Base-by-base conservation (phyloP, 1,284 basidiomycete species). In the Calocybe gambosa region DNA sequence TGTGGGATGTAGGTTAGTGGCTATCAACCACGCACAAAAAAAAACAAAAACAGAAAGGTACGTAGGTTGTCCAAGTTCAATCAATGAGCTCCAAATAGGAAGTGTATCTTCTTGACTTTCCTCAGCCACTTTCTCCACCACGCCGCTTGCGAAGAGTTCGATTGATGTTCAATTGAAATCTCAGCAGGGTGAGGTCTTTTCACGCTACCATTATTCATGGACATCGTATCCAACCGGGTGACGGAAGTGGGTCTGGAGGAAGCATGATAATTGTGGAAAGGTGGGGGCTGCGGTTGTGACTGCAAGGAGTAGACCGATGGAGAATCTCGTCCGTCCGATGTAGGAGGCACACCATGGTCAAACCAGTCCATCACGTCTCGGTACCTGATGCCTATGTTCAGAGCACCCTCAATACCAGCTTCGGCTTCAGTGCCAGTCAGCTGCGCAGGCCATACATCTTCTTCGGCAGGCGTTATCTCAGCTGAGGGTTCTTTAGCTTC, bases 381-480 rank as follows among this genome's bases (percentile, higher is more conserved):
- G 42, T 62, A 52, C 9, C 61, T 64, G 2, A 71, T 59, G 12
- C 61, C 64, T 3, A 72, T 55, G 39, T 72, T 68, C 18, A 69
- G 55, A 5, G 67, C 64, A 21, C 60, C 57, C 39, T 66, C 60
- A 7, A 67, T 52, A 13, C 61, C 63, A 5, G 67, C 40, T 33
- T 68, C 62, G 15, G 63, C 62, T n/a, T 63, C 29, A 31, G 29
- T 3, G 13, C 63, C 7, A 68, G 47, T 4, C 60, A 63, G 12
- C 58, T 59, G 37, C 64, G 59, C 5, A 67, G 53, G 45, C 64
- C 58, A n/a, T 59, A 58, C 8, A 67, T 58, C 29, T 39, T 68
- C 66, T 28, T 63, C 62, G 6, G 59, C 55, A 50, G 62, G 58
- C 48, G 58, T 55, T 3, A 55, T 55, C 7, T 31, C 29, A 31